Conservation (phyloP, 176 grass and related monocot species). For the Saccharum officinarum region DNA sequence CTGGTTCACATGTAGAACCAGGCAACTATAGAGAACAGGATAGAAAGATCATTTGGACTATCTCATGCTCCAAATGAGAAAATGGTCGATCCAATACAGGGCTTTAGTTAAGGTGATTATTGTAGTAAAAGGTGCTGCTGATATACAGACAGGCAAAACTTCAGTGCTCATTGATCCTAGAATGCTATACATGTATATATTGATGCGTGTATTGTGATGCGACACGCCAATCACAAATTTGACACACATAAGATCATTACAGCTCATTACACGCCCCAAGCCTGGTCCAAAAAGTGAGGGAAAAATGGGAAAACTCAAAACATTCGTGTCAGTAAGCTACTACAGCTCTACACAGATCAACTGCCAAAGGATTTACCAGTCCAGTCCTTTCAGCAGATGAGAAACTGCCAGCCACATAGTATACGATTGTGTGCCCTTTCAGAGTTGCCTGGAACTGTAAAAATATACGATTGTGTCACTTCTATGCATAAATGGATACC, state of each 20-base stretch:
- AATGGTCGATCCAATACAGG: too few relatives aligned
- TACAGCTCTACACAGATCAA: constrained; percentile 19
- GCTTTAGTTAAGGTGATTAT: too few relatives aligned
- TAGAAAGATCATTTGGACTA: too few relatives aligned
- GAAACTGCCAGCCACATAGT: too few relatives aligned
- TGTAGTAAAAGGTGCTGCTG: neutral
- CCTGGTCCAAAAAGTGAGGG: neutral
- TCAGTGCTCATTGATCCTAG: neutral
- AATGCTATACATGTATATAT: neutral
- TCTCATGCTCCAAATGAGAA: too few relatives aligned
- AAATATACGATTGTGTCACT: neutral
- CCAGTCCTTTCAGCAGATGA: neutral
- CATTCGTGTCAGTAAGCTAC: constrained; percentile 13
- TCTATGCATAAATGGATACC: neutral
- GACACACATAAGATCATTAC: neutral
- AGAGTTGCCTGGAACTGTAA: constrained; percentile 12
- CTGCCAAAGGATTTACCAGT: neutral
- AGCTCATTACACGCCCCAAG: neutral
- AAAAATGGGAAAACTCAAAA: neutral
- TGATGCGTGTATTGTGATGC: neutral
- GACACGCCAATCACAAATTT: neutral
- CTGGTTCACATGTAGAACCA: too few relatives aligned
- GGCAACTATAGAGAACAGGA: too few relatives aligned
- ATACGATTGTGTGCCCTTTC: too few relatives aligned
- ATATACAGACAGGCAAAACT: constrained; percentile 16